A percentile compares a stretch with the other conserved stretches of the same genome.
phyloP scores from a whole-genome alignment of 257 asterid genomes.

The Prunella vulgaris region DNA sequence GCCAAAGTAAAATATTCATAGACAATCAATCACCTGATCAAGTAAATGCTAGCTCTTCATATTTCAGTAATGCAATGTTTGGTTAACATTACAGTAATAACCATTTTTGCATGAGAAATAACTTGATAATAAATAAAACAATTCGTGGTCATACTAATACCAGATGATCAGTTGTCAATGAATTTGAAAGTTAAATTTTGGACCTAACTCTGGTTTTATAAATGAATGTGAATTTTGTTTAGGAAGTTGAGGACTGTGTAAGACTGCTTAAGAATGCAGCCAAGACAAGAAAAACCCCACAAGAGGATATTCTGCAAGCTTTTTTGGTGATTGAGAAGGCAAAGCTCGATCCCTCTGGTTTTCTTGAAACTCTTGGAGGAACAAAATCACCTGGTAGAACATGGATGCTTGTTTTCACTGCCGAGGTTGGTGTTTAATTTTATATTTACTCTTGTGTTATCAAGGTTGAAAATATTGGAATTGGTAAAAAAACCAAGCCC shows the following conservation, averaged over 20 bases:
- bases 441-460: not conserved
- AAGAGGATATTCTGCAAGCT: conserved; percentile 61
- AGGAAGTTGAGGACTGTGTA: conserved; percentile 78
- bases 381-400: conserved; percentile 83
- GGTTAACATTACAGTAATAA: not conserved
- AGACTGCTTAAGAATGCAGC: conserved; percentile 76
- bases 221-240: not conserved
- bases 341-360: conserved; percentile 64
- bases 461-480: too few relatives aligned
- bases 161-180: not conserved
- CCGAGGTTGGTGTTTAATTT: conserved; percentile 45
- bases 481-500: too few relatives aligned
- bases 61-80: not conserved
- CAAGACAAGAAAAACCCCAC: conserved; percentile 66
- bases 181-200: not conserved
- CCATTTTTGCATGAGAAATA: not conserved
- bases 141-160: not conserved
- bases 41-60: not conserved
- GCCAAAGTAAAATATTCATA: not conserved
- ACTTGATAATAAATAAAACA: not conserved
- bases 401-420: conserved; percentile 96
- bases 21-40: not conserved
- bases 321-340: conserved; percentile 75
- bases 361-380: conserved; percentile 87
- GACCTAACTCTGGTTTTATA: not conserved